These are phyloP conservation scores for Aspergillus sp. DNA, from an alignment of 2,329 filamentous ascomycete genomes.

Conservation along the genomic window DNA sequence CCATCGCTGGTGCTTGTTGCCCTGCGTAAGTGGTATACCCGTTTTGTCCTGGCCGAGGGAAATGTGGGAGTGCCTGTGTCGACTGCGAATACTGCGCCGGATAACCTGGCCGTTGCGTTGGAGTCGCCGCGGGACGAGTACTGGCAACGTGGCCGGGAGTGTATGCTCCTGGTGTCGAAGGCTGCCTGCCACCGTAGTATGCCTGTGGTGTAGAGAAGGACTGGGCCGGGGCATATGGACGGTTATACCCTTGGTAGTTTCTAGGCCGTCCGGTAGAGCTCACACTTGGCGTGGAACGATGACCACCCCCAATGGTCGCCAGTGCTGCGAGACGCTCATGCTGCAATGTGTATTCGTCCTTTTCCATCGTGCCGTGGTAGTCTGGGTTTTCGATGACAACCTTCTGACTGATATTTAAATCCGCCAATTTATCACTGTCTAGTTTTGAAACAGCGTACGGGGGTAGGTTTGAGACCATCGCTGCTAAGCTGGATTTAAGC, in stretches of 20 bases:
- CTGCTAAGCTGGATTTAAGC: constrained; percentile 63
- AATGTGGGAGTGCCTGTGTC: constrained; percentile 30
- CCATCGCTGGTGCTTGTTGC: constrained; percentile 18
- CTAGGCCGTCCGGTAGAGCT: constrained; percentile 20
- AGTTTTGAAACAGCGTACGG: constrained; percentile 81
- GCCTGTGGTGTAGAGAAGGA: constrained; percentile 23
- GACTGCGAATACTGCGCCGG: constrained; percentile 28
- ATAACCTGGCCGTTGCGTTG: constrained; percentile 30
- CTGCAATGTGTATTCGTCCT: constrained; percentile 60
- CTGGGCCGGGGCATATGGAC: constrained; percentile 21
- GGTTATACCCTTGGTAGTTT: constrained; percentile 28
- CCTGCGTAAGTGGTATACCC: constrained; percentile 26
- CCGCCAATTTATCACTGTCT: constrained; percentile 75
- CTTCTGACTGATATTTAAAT: constrained; percentile 71
- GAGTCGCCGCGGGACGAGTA: constrained; percentile 27
- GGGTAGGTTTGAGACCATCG: constrained; percentile 67
- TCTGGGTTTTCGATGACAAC: constrained; percentile 65
- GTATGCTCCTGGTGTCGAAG: constrained; percentile 24
- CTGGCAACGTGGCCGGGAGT: constrained; percentile 24
- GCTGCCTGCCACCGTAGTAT: constrained; percentile 23
- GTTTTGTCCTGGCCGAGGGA: constrained; percentile 33
- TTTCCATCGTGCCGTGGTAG: constrained; percentile 72
- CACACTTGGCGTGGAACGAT: constrained; percentile 24
- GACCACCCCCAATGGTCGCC: constrained; percentile 20
- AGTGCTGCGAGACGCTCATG: constrained; percentile 32